Conservation (phyloP, 495 filamentous ascomycete genomes). For the Amniculicola lignicola region DNA sequence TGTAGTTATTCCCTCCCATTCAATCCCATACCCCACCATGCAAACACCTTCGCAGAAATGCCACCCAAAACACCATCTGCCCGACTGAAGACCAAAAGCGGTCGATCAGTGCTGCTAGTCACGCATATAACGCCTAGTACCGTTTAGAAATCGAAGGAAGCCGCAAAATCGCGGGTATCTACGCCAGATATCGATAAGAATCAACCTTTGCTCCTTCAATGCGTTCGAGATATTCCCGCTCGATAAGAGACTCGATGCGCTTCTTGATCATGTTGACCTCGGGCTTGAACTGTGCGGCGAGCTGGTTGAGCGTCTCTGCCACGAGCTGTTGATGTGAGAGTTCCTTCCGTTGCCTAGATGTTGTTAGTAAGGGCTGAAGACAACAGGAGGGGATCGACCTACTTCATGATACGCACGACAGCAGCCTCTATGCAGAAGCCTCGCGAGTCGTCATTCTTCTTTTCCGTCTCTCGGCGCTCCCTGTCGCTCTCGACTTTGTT, state of each 20-base stretch:
- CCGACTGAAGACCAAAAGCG: no score
- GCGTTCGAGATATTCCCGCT: conserved; percentile 90
- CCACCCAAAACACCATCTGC: no score
- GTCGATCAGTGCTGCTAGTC: no score
- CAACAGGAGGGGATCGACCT: conserved; percentile 39
- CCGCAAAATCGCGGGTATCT: no score
- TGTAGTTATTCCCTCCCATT: no score
- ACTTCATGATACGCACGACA: conserved; percentile 96
- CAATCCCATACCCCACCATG: no score
- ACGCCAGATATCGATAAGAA: conserved; percentile 77
- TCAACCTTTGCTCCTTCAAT: conserved; percentile 64
- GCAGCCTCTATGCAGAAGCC: conserved; percentile 80
- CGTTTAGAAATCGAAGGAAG: no score
- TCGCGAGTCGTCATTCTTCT: conserved; percentile 78
- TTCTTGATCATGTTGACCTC: conserved; percentile 90
- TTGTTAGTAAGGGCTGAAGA: conserved; percentile 24
- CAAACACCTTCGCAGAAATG: no score
- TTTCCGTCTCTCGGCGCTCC: conserved; percentile 82
- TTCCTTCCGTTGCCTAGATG: conserved; percentile 77
- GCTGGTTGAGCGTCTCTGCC: conserved; percentile 77
- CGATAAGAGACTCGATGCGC: conserved; percentile 88
- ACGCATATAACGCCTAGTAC: no score
- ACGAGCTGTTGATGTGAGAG: conserved; percentile 77
- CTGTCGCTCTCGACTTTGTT: conserved; percentile 83
- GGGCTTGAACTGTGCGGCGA: conserved; percentile 77